Conservation (phyloP, 345 rosid genomes). For the Streptanthus diversifolius region DNA sequence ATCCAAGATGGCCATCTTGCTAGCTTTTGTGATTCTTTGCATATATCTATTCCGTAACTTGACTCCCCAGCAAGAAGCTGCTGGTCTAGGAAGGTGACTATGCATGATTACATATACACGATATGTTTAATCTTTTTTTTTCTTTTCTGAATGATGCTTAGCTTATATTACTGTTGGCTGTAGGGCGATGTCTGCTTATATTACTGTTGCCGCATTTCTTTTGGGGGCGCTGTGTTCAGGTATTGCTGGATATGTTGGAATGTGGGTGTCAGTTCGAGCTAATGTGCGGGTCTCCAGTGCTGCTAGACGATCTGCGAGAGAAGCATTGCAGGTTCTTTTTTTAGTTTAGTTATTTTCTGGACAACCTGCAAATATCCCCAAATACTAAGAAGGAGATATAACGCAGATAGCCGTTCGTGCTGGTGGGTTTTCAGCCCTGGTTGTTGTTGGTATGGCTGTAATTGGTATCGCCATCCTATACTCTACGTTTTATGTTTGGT, state of each 20-base stretch:
- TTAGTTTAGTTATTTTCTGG: constrained; percentile 23
- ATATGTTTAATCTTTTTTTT: not conserved
- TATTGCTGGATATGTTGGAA: constrained; percentile 92
- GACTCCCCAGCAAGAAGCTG: constrained; percentile 95
- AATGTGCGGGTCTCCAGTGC: constrained; percentile 99
- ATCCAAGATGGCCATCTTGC: constrained; percentile 91
- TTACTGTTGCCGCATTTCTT: constrained; percentile 93
- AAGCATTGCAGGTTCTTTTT: constrained; percentile 87
- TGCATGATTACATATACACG: constrained; percentile 15
- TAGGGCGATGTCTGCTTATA: constrained; percentile 79
- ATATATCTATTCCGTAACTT: constrained; percentile 81
- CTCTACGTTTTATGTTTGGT: constrained; percentile 84
- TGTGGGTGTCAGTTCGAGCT: constrained; percentile 99
- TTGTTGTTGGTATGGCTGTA: constrained; percentile 99
- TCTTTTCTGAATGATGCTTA: constrained; percentile 20
- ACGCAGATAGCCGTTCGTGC: constrained; percentile 91
- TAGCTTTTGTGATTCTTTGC: constrained; percentile 79
- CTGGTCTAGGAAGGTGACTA: constrained; percentile 89
- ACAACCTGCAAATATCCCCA: not conserved
- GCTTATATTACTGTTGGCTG: constrained; percentile 27
- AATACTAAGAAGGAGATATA: constrained; percentile 32
- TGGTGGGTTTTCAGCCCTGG: constrained; percentile 97
- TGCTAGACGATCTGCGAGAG: constrained; percentile 98
- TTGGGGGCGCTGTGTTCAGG: constrained; percentile 96
- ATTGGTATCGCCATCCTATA: constrained; percentile 93